phyloP scores from a whole-genome alignment of 2,329 filamentous ascomycete genomes.

The Diatrype stigma region DNA sequence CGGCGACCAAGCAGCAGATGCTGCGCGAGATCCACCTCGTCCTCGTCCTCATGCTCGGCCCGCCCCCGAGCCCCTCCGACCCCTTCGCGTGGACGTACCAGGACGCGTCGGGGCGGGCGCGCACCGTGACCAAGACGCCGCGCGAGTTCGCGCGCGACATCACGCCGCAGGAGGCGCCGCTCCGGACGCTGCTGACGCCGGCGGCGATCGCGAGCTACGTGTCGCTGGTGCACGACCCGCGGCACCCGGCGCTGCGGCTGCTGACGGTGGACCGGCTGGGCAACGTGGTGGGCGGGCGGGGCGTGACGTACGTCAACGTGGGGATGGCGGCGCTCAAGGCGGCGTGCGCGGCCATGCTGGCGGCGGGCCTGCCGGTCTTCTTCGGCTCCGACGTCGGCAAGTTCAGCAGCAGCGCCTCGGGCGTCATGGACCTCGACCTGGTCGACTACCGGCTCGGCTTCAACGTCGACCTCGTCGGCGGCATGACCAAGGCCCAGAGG shows the following conservation, averaged over 20 bases:
- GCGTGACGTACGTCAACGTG: conserved; percentile 80
- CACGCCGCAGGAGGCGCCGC: conserved; percentile 51
- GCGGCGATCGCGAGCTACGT: conserved; percentile 65
- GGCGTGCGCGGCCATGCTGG: conserved; percentile 72
- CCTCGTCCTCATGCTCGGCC: conserved; percentile 77
- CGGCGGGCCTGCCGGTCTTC: conserved; percentile 75
- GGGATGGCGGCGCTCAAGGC: conserved; percentile 67
- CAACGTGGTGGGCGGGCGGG: conserved; percentile 73
- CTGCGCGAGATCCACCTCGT: conserved; percentile 76
- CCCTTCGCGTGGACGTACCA: conserved; percentile 79
- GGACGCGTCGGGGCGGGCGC: conserved; percentile 63
- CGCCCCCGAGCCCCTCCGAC: conserved; percentile 64
- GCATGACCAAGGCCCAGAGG: conserved; percentile 68
- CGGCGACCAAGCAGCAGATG: conserved; percentile 64
- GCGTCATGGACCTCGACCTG: conserved; percentile 76
- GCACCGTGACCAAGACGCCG: conserved; percentile 62
- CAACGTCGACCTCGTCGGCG: conserved; percentile 61
- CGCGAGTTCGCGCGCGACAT: conserved; percentile 68
- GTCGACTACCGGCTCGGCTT: conserved; percentile 83
- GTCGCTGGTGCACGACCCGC: conserved; percentile 80
- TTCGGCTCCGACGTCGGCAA: conserved; percentile 88
- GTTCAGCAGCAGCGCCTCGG: conserved; percentile 62
- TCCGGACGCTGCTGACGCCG: conserved; percentile 47
- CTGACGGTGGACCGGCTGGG: conserved; percentile 76
- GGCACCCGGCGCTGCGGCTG: conserved; percentile 67